Percentiles rank a stretch among this genome's conserved stretches.
These are phyloP conservation scores for Cylindrotheca fusiformis DNA, from an alignment of 108 stramenopile species.

Conservation along the genomic window DNA sequence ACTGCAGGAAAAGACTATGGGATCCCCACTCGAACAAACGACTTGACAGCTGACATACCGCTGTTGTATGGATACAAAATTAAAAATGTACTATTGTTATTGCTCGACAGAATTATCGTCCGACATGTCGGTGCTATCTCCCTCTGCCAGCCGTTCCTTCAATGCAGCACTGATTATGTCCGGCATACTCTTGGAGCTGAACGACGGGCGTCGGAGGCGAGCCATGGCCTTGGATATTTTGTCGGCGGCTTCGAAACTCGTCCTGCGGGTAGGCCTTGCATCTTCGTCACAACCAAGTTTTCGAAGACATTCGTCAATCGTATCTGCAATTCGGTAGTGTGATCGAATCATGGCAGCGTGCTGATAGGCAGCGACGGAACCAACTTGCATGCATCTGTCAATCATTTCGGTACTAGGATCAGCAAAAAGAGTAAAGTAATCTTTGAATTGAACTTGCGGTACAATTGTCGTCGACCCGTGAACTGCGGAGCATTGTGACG, in stretches of 20 bases:
- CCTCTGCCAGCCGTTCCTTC: background rate
- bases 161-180: slow-evolving; percentile 3
- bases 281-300: slow-evolving; percentile 36
- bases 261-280: slow-evolving; percentile 16
- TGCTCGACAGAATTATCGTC: slow-evolving; percentile 3
- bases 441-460: slow-evolving; percentile 66
- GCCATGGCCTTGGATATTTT: background rate
- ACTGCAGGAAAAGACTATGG: no score
- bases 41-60: no score
- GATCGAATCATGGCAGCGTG: slow-evolving; percentile 79
- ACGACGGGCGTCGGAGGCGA: background rate
- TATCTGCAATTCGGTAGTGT: slow-evolving; percentile 79
- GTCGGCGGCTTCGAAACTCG: slow-evolving; percentile 36
- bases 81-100: no score
- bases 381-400: slow-evolving; percentile 66
- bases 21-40: no score
- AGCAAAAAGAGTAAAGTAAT: slow-evolving; percentile 68
- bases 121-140: background rate
- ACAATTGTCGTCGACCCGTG: slow-evolving; percentile 83
- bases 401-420: slow-evolving; percentile 56
- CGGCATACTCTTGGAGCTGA: background rate
- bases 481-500: background rate
- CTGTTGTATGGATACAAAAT: no score
- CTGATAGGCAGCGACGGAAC: slow-evolving; percentile 80
- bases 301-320: slow-evolving; percentile 81